Evolutionary conservation across 225 moss, liverwort and hornwort genomes (phyloP).

Genomic region (Bryum argenteum): DNA sequence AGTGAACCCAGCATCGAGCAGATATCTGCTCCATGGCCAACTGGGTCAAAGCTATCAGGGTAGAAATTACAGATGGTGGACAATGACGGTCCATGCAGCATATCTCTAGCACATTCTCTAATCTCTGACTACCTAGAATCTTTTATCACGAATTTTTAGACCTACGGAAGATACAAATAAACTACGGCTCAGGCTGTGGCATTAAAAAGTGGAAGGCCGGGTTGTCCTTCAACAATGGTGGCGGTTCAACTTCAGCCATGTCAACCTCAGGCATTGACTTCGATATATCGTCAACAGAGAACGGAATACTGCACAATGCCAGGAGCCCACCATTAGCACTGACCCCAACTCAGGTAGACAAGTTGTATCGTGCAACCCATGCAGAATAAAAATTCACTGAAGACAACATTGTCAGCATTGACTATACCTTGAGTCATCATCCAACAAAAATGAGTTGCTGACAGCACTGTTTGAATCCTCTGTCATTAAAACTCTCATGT

Average conservation of each 20-base stretch:
- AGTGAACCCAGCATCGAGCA: slow-evolving; percentile 56
- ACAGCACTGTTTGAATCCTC: slow-evolving; percentile 88
- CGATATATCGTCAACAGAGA: slow-evolving; percentile 92
- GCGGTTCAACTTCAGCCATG: slow-evolving; percentile 89
- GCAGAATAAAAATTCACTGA: background rate
- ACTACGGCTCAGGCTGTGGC: slow-evolving; percentile 69
- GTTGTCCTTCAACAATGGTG: slow-evolving; percentile 88
- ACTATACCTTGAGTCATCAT: slow-evolving; percentile 85
- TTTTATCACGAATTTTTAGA: slow-evolving; percentile 35
- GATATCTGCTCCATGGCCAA: slow-evolving; percentile 50
- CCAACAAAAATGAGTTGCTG: slow-evolving; percentile 91
- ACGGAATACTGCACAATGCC: slow-evolving; percentile 78
- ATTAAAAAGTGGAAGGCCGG: slow-evolving; percentile 91
- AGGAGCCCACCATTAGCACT: background rate
- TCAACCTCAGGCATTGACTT: slow-evolving; percentile 89
- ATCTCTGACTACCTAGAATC: slow-evolving; percentile 46
- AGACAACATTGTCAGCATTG: background rate
- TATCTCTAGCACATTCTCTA: slow-evolving; percentile 35
- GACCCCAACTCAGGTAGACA: background rate
- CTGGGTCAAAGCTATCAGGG: slow-evolving; percentile 50
- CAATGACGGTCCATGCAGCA: slow-evolving; percentile 47
- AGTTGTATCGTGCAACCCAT: background rate
- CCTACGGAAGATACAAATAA: slow-evolving; percentile 39
- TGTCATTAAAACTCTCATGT: slow-evolving; percentile 95
- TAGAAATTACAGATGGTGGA: slow-evolving; percentile 59